These are phyloP conservation scores for Candida palmyrensis DNA, from an alignment of 805 yeast genomes.

Conservation along the genomic window DNA sequence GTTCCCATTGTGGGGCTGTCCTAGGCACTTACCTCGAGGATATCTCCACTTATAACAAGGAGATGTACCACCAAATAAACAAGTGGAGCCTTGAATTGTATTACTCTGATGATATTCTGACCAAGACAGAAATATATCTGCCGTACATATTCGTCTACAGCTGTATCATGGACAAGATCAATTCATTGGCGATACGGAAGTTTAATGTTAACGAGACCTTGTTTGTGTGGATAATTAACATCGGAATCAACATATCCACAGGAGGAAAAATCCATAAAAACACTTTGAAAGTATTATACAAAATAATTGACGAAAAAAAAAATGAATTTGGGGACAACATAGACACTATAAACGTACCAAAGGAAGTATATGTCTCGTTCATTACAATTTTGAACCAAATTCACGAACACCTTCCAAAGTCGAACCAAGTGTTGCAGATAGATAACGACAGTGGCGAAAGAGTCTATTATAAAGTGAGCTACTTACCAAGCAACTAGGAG, in stretches of 20 bases:
- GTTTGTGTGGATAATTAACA: constrained; percentile 31
- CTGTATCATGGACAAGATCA: constrained; percentile 35
- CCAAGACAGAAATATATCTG: constrained; percentile 20
- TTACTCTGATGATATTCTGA: constrained; percentile 7
- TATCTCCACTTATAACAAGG: constrained; percentile 20
- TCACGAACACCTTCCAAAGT: constrained; percentile 16
- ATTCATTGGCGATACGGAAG: constrained; percentile 33
- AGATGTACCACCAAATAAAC: constrained; percentile 1
- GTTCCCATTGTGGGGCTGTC: constrained; percentile 29
- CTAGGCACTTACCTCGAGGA: constrained; percentile 36
- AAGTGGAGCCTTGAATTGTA: constrained; percentile 52
- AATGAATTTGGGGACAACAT: constrained; percentile 9
- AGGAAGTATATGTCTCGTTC: constrained; percentile 12
- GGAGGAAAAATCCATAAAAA: constrained; percentile 12
- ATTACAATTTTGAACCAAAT: constrained; percentile 9
- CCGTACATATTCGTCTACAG: constrained; percentile 34
- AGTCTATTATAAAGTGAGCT: constrained; percentile 18
- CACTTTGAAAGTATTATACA: constrained; percentile 26
- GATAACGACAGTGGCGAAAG: constrained; percentile 9
- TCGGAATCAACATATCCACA: constrained; percentile 26
- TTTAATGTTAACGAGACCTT: constrained; percentile 16
- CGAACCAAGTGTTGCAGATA: constrained; percentile 9
- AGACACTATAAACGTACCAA: constrained; percentile 13
- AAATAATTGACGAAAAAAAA: constrained; percentile 9
- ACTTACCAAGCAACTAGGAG: constrained; percentile 10